These are phyloP conservation scores for Ochetophila trinervis DNA, from an alignment of 306 rosid genomes.

Conservation along the genomic window DNA sequence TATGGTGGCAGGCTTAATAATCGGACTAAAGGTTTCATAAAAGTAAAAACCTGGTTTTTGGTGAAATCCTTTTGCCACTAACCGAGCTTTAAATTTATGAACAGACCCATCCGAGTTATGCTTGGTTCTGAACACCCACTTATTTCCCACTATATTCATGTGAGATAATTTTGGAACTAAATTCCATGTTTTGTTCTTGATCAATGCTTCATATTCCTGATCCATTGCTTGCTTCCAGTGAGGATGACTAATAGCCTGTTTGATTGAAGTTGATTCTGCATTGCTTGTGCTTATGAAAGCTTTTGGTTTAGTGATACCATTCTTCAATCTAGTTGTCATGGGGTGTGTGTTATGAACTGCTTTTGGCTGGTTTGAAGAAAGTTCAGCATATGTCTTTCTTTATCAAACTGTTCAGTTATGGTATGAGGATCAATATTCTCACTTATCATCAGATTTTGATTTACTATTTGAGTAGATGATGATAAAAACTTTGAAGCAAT, in stretches of 20 bases:
- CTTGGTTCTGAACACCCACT: background rate
- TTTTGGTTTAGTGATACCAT: too few species aligned
- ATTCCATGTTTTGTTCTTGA: background rate
- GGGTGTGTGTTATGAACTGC: too few species aligned
- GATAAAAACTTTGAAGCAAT: too few species aligned
- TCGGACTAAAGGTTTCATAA: background rate
- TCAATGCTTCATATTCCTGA: background rate
- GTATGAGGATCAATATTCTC: too few species aligned
- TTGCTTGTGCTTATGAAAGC: too few species aligned
- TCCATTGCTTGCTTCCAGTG: background rate
- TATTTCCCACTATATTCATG: background rate
- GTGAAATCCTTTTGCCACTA: background rate
- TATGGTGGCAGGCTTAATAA: background rate
- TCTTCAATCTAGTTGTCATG: too few species aligned
- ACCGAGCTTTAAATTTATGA: background rate
- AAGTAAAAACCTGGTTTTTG: background rate
- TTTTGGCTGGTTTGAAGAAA: too few species aligned
- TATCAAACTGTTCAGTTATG: too few species aligned
- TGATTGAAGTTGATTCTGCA: background rate
- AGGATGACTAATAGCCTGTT: background rate
- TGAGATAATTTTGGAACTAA: background rate
- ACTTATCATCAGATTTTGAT: too few species aligned
- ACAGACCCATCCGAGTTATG: background rate
- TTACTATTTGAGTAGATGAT: too few species aligned
- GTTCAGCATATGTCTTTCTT: too few species aligned